Conservation (phyloP, 176 grass and related monocot genomes). For the Bolboschoenus planiculmis region DNA sequence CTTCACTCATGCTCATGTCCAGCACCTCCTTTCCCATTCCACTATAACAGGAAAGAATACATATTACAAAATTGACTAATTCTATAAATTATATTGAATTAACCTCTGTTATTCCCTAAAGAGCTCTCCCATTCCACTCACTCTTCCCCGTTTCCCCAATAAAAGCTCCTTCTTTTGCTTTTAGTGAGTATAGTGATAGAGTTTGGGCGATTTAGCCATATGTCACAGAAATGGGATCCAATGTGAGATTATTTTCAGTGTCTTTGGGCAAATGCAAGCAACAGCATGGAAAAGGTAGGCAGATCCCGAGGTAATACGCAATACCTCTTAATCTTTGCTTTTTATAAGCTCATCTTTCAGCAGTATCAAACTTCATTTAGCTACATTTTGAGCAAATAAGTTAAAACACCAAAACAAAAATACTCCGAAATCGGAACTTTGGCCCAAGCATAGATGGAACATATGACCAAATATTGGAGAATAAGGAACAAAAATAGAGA, state of each 20-base stretch:
- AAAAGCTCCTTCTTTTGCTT: not conserved
- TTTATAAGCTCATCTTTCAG: not conserved
- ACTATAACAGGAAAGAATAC: not conserved
- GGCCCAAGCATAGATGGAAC: not conserved
- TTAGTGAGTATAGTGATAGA: not conserved
- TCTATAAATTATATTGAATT: not conserved
- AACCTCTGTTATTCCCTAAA: not conserved
- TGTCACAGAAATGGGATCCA: not conserved
- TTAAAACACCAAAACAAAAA: not conserved
- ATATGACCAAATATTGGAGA: not conserved
- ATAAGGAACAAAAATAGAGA: not conserved
- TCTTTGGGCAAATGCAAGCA: constrained; percentile 1
- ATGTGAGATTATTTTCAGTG: not conserved
- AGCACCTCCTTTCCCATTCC: constrained; percentile 17
- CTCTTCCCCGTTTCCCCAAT: not conserved
- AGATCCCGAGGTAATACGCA: not conserved
- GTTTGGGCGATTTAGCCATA: not conserved
- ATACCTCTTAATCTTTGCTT: not conserved
- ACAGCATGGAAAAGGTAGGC: not conserved
- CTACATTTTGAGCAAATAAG: constrained; percentile 9
- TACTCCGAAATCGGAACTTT: not conserved
- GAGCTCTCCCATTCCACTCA: not conserved
- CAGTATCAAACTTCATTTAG: not conserved
- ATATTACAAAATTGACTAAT: constrained; percentile 12
- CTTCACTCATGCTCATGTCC: constrained; percentile 12